A percentile compares a stretch with the other conserved stretches of the same genome.
Evolutionary conservation across 163 green algal genomes (phyloP).

Genomic region (Scenedesmus sp.): DNA sequence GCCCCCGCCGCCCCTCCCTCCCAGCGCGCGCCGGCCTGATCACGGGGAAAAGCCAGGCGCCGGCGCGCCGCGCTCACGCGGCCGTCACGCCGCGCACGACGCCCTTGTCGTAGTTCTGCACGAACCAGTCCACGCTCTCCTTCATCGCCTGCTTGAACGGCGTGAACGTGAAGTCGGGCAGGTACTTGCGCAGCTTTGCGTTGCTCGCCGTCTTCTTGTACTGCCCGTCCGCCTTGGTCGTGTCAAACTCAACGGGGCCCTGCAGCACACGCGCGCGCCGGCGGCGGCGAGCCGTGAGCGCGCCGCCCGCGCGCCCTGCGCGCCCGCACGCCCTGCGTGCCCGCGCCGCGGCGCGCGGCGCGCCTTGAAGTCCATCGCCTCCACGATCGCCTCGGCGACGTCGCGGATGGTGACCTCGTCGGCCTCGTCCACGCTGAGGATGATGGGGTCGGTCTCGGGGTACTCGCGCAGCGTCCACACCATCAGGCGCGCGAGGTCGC

Average conservation of each 20-base stretch:
- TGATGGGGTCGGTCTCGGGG: conserved; percentile 64
- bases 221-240: conserved; percentile 70
- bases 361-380: conserved; percentile 54
- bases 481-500: conserved; percentile 65
- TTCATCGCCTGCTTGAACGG: conserved; percentile 54
- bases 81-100: conserved; percentile 17
- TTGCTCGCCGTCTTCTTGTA: conserved; percentile 72
- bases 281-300: no score
- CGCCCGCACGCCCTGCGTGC: background rate
- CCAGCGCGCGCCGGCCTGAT: no score
- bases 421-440: conserved; percentile 63
- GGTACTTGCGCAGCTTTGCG: conserved; percentile 59
- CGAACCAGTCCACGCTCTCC: conserved; percentile 61
- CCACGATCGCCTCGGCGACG: conserved; percentile 51
- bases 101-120: conserved; percentile 56
- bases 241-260: conserved; percentile 64
- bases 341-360: background rate
- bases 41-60: no score
- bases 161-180: conserved; percentile 70
- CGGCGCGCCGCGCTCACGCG: no score
- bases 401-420: conserved; percentile 68
- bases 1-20: no score
- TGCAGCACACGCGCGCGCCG: background rate
- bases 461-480: conserved; percentile 61
- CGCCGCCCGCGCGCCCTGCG: no score